These are phyloP conservation scores for Cladosporium colombiae DNA, from an alignment of 2,329 filamentous ascomycete genomes.

Conservation along the genomic window DNA sequence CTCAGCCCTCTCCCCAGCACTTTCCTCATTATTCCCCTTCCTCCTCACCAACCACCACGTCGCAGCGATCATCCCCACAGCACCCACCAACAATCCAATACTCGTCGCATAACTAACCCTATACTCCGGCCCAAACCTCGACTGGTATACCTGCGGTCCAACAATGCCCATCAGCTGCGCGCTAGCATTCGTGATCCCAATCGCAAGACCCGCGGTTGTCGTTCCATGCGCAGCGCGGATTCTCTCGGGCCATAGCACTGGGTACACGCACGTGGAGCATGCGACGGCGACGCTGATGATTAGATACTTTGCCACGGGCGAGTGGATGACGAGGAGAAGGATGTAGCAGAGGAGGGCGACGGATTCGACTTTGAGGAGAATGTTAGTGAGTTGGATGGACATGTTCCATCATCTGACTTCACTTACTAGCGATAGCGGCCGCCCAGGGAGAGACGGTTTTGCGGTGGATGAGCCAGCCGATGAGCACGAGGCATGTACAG, in stretches of 20 bases:
- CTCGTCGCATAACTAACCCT: constrained; percentile 41
- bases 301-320: constrained; percentile 41
- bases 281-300: constrained; percentile 45
- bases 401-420: not conserved
- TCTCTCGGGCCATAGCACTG: constrained; percentile 45
- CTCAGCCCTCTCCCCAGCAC: not conserved
- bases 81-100: constrained; percentile 38
- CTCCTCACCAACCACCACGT: constrained; percentile 24
- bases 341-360: constrained; percentile 44
- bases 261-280: constrained; percentile 42
- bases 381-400: not conserved
- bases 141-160: constrained; percentile 44
- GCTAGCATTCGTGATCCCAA: constrained; percentile 41
- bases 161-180: constrained; percentile 44
- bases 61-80: constrained; percentile 26
- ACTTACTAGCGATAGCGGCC: constrained; percentile 23
- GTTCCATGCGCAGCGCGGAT: constrained; percentile 44
- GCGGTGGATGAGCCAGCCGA: constrained; percentile 28
- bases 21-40: not conserved
- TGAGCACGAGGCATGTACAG: constrained; percentile 24
- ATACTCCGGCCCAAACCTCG: constrained; percentile 44
- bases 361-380: constrained; percentile 31
- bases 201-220: constrained; percentile 42
- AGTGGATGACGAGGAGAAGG: constrained; percentile 41
- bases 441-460: constrained; percentile 24